Evolutionary conservation across 2,329 filamentous ascomycete genomes (phyloP).

Genomic region (Dichotomopilus funicola): DNA sequence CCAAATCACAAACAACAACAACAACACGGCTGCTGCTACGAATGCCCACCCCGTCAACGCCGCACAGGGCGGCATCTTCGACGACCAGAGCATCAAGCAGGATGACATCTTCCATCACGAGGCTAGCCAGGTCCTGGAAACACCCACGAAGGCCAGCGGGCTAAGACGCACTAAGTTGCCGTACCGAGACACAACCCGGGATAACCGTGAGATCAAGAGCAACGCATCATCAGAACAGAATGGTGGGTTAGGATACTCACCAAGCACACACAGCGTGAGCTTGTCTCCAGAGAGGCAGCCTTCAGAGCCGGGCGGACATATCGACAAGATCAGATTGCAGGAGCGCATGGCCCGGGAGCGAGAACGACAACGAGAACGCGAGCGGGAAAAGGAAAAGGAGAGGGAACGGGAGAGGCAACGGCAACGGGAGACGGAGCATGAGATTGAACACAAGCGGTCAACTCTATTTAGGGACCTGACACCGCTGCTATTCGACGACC

Average conservation of each 20-base stretch:
- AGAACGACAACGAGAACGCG: constrained; percentile 18
- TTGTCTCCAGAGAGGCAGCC: constrained; percentile 21
- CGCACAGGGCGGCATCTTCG: constrained; percentile 16
- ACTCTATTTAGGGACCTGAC: constrained; percentile 25
- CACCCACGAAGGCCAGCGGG: constrained; percentile 23
- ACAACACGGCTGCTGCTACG: constrained; percentile 9
- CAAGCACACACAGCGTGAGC: constrained; percentile 15
- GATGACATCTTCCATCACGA: constrained; percentile 22
- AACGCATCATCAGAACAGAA: constrained; percentile 18
- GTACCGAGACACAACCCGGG: constrained; percentile 37
- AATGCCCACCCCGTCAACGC: constrained; percentile 19
- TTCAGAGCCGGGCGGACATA: constrained; percentile 12
- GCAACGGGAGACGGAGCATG: constrained; percentile 19
- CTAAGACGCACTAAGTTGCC: constrained; percentile 33
- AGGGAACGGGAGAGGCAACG: constrained; percentile 16
- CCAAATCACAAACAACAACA: no score
- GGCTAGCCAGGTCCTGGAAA: constrained; percentile 24
- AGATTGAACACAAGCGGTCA: constrained; percentile 24
- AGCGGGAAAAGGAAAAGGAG: constrained; percentile 16
- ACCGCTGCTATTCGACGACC: constrained; percentile 20
- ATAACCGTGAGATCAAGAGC: constrained; percentile 26
- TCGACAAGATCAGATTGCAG: constrained; percentile 21
- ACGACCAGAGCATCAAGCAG: constrained; percentile 19
- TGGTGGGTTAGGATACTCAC: constrained; percentile 11
- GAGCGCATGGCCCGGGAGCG: constrained; percentile 20